Evolutionary conservation across 345 rosid species (phyloP).

Genomic region (Kandelia obovata): DNA sequence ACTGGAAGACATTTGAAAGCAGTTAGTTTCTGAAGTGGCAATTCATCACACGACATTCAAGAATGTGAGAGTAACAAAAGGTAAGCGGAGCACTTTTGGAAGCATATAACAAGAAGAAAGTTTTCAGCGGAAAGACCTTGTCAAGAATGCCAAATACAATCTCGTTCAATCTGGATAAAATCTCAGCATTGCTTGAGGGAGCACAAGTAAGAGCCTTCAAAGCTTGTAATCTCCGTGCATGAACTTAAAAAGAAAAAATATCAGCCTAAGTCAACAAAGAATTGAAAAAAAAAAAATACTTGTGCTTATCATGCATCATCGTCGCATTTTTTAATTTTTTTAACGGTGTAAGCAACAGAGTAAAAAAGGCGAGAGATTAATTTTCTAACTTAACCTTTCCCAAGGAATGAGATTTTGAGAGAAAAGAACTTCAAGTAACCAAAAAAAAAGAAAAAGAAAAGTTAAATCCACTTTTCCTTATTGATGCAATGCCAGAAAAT

Average conservation of each 20-base stretch:
- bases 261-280: neutral
- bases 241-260: constrained; percentile 45
- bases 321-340: too few species aligned
- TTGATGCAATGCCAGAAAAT: neutral
- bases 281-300: too few species aligned
- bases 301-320: too few species aligned
- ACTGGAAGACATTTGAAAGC: too few species aligned
- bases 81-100: neutral
- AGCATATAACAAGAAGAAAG: constrained; percentile 2
- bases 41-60: neutral
- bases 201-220: constrained; percentile 95
- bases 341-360: too few species aligned
- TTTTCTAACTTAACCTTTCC: too few species aligned
- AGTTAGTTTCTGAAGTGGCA: neutral
- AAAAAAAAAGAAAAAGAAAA: too few species aligned
- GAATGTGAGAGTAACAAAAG: neutral
- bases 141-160: constrained; percentile 93
- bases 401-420: too few species aligned
- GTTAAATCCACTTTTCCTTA: too few species aligned
- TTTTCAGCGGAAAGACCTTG: constrained; percentile 46
- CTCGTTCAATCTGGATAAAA: constrained; percentile 72
- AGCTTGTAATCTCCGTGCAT: constrained; percentile 95
- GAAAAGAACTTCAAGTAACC: too few species aligned
- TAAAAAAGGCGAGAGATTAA: too few species aligned
- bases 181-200: constrained; percentile 75